These are phyloP conservation scores for Hevea brasiliensis DNA, from an alignment of 345 rosid species.

Conservation along the genomic window DNA sequence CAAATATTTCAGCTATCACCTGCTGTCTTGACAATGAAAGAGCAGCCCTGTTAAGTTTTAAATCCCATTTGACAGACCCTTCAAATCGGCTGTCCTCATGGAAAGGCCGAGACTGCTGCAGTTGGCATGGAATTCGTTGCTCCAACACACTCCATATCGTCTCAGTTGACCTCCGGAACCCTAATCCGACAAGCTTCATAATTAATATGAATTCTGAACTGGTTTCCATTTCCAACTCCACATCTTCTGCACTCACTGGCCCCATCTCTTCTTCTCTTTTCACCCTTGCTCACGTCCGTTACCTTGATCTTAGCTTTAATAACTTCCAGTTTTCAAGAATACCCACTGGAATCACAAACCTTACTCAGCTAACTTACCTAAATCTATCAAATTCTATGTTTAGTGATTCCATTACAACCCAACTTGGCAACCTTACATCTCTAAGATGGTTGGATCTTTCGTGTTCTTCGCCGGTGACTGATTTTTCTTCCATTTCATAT, in stretches of 20 bases:
- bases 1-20: not conserved
- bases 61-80: conserved; percentile 25
- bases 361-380: conserved; percentile 21
- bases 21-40: conserved; percentile 29
- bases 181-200: conserved; percentile 5
- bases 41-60: conserved; percentile 24
- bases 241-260: conserved; percentile 19
- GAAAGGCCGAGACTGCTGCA: conserved; percentile 33
- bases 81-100: conserved; percentile 25
- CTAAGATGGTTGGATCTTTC: conserved; percentile 22
- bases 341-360: conserved; percentile 25
- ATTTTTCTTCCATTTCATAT: conserved; percentile 11
- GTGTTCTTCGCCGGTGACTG: not conserved
- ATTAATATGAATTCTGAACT: conserved; percentile 9
- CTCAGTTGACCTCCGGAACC: conserved; percentile 24
- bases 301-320: conserved; percentile 37
- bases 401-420: conserved; percentile 22
- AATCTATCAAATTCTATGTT: conserved; percentile 34
- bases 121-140: conserved; percentile 25
- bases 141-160: conserved; percentile 24
- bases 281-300: conserved; percentile 13
- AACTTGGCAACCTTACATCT: conserved; percentile 30
- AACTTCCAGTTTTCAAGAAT: conserved; percentile 32
- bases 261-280: conserved; percentile 30
- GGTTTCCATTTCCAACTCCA: conserved; percentile 15